Evolutionary conservation across 2,329 filamentous ascomycete genomes (phyloP).

Genomic region (Tolypocladium inflatum): DNA sequence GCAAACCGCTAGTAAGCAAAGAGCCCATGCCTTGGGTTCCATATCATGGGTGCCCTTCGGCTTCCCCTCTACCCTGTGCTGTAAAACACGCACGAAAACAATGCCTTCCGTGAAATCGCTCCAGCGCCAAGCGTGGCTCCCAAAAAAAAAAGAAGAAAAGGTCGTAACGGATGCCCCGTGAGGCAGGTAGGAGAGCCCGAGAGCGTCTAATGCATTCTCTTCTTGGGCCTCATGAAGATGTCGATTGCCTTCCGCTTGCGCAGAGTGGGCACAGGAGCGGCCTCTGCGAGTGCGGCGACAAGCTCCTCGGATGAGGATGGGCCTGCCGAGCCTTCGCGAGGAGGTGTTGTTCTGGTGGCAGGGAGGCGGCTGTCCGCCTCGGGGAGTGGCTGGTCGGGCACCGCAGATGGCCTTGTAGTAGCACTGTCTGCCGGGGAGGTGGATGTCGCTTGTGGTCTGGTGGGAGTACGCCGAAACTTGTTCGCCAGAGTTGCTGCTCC

Average conservation of each 20-base stretch:
- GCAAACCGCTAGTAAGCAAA: not conserved
- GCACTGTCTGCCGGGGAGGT: constrained; percentile 1
- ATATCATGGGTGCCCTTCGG: not conserved
- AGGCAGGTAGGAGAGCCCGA: not conserved
- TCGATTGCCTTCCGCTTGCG: constrained; percentile 36
- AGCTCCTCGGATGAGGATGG: not conserved
- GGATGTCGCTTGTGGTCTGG: not conserved
- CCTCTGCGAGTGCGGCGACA: not conserved
- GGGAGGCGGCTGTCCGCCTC: not conserved
- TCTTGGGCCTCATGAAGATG: constrained; percentile 43
- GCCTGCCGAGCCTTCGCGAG: not conserved
- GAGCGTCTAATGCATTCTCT: constrained; percentile 11
- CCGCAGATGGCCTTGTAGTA: not conserved
- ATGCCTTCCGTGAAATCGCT: not conserved
- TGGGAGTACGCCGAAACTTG: constrained; percentile 2
- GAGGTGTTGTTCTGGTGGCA: not conserved
- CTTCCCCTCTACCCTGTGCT: not conserved
- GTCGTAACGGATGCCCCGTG: not conserved
- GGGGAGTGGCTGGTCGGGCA: not conserved
- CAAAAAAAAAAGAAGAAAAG: not conserved
- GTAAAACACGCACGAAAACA: not conserved
- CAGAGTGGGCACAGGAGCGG: constrained; percentile 1
- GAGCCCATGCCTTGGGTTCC: not conserved
- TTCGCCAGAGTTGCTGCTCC: constrained; percentile 4
- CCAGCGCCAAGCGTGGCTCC: not conserved